These are phyloP conservation scores for Aspergillus ostianus DNA, from an alignment of 495 filamentous ascomycete species.

Conservation along the genomic window DNA sequence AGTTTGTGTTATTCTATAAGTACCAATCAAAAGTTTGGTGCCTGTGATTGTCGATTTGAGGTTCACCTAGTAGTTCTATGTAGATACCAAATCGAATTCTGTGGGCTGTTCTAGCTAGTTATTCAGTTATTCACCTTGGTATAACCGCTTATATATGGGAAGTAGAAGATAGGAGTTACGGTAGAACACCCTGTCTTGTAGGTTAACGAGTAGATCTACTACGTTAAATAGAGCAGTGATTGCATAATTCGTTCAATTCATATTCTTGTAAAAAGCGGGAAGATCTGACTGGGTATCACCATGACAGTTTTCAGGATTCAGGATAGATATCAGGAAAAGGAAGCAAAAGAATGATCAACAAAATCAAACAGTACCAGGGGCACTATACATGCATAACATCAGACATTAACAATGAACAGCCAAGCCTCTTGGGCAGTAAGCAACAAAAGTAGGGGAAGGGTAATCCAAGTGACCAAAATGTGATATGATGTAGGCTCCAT, in stretches of 20 bases:
- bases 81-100: background rate
- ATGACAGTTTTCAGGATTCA: too few relatives aligned
- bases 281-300: too few relatives aligned
- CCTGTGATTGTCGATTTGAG: background rate
- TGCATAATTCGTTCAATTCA: background rate
- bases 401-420: background rate
- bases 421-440: background rate
- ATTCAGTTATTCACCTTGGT: too few relatives aligned
- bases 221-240: background rate
- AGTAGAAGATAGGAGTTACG: too few relatives aligned
- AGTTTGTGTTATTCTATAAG: too few relatives aligned
- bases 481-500: slow-evolving; percentile 1
- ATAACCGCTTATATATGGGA: too few relatives aligned
- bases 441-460: background rate
- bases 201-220: too few relatives aligned
- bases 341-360: background rate
- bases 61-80: background rate
- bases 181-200: too few relatives aligned
- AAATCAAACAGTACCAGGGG: background rate
- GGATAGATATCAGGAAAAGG: too few relatives aligned
- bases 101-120: background rate
- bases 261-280: background rate
- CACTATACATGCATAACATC: background rate
- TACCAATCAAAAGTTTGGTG: too few relatives aligned
- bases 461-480: background rate